phyloP scores from a whole-genome alignment of 2,329 filamentous ascomycete species.

The Akanthomyces dipterigenus region DNA sequence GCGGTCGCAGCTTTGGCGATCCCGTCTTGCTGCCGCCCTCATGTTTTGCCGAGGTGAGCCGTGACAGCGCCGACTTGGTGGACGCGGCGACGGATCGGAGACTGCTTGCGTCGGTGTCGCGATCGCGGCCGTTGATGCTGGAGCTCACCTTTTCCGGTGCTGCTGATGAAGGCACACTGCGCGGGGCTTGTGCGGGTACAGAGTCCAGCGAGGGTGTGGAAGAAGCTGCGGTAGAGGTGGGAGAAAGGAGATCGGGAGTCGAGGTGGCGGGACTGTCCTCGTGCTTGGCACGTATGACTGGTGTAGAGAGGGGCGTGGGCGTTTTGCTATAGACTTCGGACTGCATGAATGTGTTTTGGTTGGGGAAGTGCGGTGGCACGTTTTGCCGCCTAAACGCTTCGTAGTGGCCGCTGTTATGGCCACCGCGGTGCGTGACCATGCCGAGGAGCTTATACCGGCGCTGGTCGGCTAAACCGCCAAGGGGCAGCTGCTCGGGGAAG shows the following conservation, averaged over 20 bases:
- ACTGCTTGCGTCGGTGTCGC: constrained; percentile 44
- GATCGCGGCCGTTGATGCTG: constrained; percentile 27
- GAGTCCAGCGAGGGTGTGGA: constrained; percentile 34
- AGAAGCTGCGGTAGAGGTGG: constrained; percentile 27
- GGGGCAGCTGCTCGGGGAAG: constrained; percentile 78
- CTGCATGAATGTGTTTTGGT: constrained; percentile 69
- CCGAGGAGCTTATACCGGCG: constrained; percentile 79
- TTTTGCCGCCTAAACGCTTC: constrained; percentile 91
- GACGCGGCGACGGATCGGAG: constrained; percentile 51
- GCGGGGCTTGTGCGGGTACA: constrained; percentile 17
- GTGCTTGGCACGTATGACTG: constrained; percentile 32
- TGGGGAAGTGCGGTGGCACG: constrained; percentile 71
- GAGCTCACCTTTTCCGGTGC: constrained; percentile 15
- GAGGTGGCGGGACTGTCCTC: constrained; percentile 38
- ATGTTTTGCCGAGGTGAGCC: constrained; percentile 34
- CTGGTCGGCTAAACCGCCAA: constrained; percentile 72
- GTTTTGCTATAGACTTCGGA: constrained; percentile 66
- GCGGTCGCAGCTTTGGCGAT: constrained; percentile 18
- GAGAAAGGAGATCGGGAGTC: constrained; percentile 40
- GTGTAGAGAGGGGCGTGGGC: constrained; percentile 46
- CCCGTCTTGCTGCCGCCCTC: constrained; percentile 19
- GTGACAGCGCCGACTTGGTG: constrained; percentile 47
- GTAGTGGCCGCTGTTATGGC: constrained; percentile 94
- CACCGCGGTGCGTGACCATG: constrained; percentile 89
- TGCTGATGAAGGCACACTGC: constrained; percentile 26